phyloP scores from a whole-genome alignment of 441 rosid genomes.

The Erysimum cheiri region DNA sequence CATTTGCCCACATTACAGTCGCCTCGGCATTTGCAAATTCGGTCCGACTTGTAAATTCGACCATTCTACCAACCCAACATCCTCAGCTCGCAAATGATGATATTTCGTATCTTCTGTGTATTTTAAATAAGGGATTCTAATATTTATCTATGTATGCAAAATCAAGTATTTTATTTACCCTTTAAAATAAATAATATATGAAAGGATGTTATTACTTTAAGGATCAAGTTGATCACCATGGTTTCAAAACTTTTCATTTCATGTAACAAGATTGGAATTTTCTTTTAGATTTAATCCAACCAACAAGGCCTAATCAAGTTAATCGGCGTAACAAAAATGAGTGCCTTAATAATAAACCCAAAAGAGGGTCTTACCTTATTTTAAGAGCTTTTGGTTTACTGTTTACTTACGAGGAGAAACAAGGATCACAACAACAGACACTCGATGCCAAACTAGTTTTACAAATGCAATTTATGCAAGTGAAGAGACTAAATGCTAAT shows the following conservation, averaged over 20 bases:
- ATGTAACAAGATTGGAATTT: neutral
- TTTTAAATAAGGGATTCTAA: neutral
- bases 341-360: neutral
- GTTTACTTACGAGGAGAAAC: neutral
- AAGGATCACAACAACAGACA: conserved; percentile 21
- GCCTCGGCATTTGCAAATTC: neutral
- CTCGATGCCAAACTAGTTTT: conserved; percentile 15
- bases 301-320: neutral
- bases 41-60: conserved; percentile 16
- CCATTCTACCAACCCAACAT: neutral
- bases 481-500: conserved; percentile 14
- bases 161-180: neutral
- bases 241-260: neutral
- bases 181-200: neutral
- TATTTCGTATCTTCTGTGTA: neutral
- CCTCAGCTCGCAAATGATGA: neutral
- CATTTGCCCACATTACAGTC: conserved; percentile 4
- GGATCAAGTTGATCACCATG: neutral
- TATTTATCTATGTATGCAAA: neutral
- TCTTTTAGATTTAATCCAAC: neutral
- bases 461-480: conserved; percentile 12
- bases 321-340: neutral
- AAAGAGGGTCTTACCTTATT: conserved; percentile 9
- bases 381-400: neutral
- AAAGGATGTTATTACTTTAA: neutral